These are phyloP conservation scores for Myxozyma nipponensis DNA, from an alignment of 805 yeast genomes.

Conservation along the genomic window DNA sequence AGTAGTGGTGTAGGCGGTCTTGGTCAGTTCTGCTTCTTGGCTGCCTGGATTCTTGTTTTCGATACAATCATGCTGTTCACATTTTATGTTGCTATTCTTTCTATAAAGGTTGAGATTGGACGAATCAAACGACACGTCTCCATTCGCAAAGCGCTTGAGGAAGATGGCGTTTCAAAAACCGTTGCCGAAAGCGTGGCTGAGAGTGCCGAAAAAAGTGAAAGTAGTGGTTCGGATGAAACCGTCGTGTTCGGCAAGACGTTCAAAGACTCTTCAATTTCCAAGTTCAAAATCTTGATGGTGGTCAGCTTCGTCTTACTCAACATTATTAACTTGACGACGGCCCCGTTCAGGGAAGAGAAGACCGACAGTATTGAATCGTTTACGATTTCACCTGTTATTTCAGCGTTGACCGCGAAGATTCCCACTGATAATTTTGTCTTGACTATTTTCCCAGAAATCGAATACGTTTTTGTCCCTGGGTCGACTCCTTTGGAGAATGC, in stretches of 20 bases:
- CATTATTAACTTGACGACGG: conserved; percentile 39
- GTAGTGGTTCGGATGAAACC: conserved; percentile 12
- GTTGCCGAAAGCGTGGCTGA: conserved; percentile 71
- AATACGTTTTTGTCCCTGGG: conserved; percentile 32
- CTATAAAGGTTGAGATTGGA: conserved; percentile 83
- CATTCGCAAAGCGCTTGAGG: conserved; percentile 77
- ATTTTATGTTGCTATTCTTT: conserved; percentile 75
- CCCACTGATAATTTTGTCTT: conserved; percentile 29
- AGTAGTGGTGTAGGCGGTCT: conserved; percentile 67
- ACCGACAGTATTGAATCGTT: conserved; percentile 19
- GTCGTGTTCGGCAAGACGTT: conserved; percentile 17
- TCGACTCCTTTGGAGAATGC: conserved; percentile 51
- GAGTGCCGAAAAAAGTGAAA: conserved; percentile 23
- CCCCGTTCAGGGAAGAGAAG: conserved; percentile 32
- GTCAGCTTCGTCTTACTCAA: conserved; percentile 38
- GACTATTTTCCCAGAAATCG: conserved; percentile 41
- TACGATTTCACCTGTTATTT: conserved; percentile 19
- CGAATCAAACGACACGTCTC: conserved; percentile 77
- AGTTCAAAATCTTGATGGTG: conserved; percentile 35
- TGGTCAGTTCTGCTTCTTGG: conserved; percentile 72
- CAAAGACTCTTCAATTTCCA: conserved; percentile 26
- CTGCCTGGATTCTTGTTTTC: conserved; percentile 62
- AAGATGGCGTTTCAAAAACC: conserved; percentile 76
- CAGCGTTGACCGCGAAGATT: conserved; percentile 7
- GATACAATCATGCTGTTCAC: conserved; percentile 74